Percentiles rank a stretch among this genome's conserved stretches.
Evolutionary conservation across 352 stramenopile species (phyloP).

Genomic region (Globisporangium middletonii): DNA sequence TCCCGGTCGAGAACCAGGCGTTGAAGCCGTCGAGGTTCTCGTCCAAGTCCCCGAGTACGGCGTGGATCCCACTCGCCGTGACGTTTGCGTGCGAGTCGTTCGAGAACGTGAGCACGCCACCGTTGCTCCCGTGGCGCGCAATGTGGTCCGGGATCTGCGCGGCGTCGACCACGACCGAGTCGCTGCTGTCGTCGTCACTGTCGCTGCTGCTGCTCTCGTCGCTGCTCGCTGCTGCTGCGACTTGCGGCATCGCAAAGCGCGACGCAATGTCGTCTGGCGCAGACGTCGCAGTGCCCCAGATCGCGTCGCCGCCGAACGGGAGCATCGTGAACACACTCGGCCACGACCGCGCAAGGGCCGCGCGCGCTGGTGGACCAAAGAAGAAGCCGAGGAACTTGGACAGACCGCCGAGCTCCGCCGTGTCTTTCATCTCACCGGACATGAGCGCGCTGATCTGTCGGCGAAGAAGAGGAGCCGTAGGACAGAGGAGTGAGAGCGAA

Average conservation of each 20-base stretch:
- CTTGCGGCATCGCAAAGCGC: slow-evolving; percentile 37
- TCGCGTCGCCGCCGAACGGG: slow-evolving; percentile 85
- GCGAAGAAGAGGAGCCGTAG: neutral
- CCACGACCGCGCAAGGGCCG: slow-evolving; percentile 61
- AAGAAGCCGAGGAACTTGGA: slow-evolving; percentile 84
- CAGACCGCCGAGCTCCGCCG: slow-evolving; percentile 80
- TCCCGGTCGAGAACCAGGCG: slow-evolving; percentile 35
- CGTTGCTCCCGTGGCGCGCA: slow-evolving; percentile 35
- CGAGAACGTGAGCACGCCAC: slow-evolving; percentile 46
- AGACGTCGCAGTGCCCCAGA: slow-evolving; percentile 72
- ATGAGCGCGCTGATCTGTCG: slow-evolving; percentile 79
- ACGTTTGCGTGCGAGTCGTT: slow-evolving; percentile 49
- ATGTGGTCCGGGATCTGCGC: slow-evolving; percentile 39
- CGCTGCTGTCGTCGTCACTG: slow-evolving; percentile 7
- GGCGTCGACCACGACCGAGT: slow-evolving; percentile 19
- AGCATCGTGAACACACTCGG: slow-evolving; percentile 89
- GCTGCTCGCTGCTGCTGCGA: slow-evolving; percentile 9
- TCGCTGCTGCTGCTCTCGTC: neutral
- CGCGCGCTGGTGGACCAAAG: slow-evolving; percentile 51
- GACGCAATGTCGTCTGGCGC: slow-evolving; percentile 65
- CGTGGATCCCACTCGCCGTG: slow-evolving; percentile 42
- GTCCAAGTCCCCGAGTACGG: slow-evolving; percentile 42
- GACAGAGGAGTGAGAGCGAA: neutral
- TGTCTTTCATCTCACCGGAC: slow-evolving; percentile 96
- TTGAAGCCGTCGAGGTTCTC: slow-evolving; percentile 36